Conservation (phyloP, 208 protist genomes). For the Leishmania aethiopica region DNA sequence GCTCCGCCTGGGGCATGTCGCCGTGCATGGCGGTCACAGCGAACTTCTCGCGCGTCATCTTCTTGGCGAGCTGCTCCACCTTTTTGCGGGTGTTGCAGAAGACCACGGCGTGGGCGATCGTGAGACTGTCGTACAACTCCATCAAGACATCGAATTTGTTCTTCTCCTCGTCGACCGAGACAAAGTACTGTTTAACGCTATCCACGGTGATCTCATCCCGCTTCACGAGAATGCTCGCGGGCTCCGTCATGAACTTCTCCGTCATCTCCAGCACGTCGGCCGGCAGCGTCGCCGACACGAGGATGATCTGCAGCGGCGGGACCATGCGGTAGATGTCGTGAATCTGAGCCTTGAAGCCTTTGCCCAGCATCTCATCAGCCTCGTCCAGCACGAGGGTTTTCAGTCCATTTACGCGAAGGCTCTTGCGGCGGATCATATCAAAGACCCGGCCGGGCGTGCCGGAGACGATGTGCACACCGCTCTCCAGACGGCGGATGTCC, state of each 20-base stretch:
- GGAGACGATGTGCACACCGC: conserved; percentile 95
- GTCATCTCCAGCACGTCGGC: conserved; percentile 95
- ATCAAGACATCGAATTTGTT: conserved; percentile 99
- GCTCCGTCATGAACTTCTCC: conserved; percentile 98
- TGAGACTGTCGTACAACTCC: conserved; percentile 99
- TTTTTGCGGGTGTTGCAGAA: conserved; percentile 99
- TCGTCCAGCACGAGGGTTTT: conserved; percentile 98
- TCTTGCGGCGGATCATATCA: conserved; percentile 96
- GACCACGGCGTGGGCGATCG: conserved; percentile 98
- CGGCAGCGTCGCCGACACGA: conserved; percentile 91
- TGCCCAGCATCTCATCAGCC: conserved; percentile 99
- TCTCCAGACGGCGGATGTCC: conserved; percentile 91
- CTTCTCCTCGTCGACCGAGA: conserved; percentile 97
- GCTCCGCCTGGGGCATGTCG: conserved; percentile 98
- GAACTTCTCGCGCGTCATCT: conserved; percentile 96
- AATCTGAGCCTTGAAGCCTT: conserved; percentile 99
- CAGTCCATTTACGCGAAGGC: conserved; percentile 85
- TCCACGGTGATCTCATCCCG: conserved; percentile 99
- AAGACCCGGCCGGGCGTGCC: conserved; percentile 98
- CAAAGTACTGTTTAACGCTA: conserved; percentile 98
- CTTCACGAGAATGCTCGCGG: conserved; percentile 98
- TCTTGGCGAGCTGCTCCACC: conserved; percentile 98
- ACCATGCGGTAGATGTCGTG: conserved; percentile 98
- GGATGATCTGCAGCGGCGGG: conserved; percentile 89
- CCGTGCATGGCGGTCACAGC: conserved; percentile 97